phyloP scores from a whole-genome alignment of 345 rosid species.

The Heritiera fomes region DNA sequence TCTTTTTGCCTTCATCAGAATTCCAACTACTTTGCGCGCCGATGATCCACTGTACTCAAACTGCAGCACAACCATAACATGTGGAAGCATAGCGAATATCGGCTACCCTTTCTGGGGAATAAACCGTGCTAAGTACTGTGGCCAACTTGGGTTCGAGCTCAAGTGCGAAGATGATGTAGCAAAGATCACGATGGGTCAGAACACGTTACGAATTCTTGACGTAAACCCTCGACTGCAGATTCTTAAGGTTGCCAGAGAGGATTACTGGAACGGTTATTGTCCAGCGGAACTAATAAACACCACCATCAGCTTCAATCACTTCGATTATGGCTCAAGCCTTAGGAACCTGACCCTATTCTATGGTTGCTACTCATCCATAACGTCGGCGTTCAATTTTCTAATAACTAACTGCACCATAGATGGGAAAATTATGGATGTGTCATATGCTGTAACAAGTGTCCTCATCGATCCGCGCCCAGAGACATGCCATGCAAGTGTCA shows the following conservation, averaged over 20 bases:
- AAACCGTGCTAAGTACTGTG: constrained; percentile 25
- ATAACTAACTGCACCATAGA: background rate
- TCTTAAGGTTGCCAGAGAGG: constrained; percentile 24
- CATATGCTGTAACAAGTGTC: background rate
- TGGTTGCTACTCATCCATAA: background rate
- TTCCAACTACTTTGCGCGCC: background rate
- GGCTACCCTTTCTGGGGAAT: constrained; percentile 42
- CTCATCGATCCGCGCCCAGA: background rate
- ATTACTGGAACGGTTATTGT: constrained; percentile 15
- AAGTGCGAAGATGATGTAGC: constrained; percentile 21
- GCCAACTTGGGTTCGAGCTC: constrained; percentile 26
- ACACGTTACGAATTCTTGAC: constrained; percentile 1
- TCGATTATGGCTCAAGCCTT: background rate
- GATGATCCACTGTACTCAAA: constrained; percentile 2
- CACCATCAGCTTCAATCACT: background rate
- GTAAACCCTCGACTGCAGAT: background rate
- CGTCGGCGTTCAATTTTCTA: background rate
- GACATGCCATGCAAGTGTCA: background rate
- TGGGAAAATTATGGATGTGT: background rate
- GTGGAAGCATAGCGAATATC: constrained; percentile 27
- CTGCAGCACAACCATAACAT: constrained; percentile 27
- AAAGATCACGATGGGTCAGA: constrained; percentile 16
- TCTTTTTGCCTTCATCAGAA: background rate
- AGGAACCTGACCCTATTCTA: background rate
- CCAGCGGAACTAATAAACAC: background rate